These are phyloP conservation scores for Chaetomium sp. DNA, from an alignment of 2,329 filamentous ascomycete species.

Conservation along the genomic window DNA sequence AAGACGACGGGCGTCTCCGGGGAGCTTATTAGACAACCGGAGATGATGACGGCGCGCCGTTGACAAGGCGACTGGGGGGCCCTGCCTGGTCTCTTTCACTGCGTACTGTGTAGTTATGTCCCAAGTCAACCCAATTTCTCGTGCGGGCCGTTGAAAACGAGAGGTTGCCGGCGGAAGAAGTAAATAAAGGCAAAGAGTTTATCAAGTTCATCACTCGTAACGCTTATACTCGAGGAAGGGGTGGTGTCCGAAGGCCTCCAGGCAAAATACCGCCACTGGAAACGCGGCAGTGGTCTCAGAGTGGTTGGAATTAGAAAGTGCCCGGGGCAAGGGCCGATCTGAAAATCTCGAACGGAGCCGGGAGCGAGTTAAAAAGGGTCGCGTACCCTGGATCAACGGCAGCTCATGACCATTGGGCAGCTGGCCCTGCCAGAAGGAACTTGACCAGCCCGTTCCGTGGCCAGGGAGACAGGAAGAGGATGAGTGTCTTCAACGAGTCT, in stretches of 20 bases:
- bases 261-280: too few species aligned
- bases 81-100: neutral
- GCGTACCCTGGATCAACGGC: neutral
- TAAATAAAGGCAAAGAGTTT: too few species aligned
- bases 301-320: too few species aligned
- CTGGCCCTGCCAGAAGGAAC: neutral
- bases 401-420: neutral
- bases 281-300: too few species aligned
- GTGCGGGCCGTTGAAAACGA: too few species aligned
- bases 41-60: neutral
- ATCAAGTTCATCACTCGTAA: too few species aligned
- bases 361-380: neutral
- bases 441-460: neutral
- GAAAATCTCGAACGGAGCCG: neutral
- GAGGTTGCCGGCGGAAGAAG: too few species aligned
- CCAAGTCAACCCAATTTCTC: too few species aligned
- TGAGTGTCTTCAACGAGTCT: neutral
- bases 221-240: too few species aligned
- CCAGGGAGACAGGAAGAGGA: neutral
- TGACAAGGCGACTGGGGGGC: neutral
- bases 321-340: neutral
- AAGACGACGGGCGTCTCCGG: too few species aligned
- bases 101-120: too few species aligned
- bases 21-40: neutral
- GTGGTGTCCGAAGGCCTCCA: too few species aligned